A percentile compares a stretch with the other conserved stretches of the same genome.
Conservation (phyloP, 192 early-diverging fungal genomes). For the Chytriomyces confervae region DNA sequence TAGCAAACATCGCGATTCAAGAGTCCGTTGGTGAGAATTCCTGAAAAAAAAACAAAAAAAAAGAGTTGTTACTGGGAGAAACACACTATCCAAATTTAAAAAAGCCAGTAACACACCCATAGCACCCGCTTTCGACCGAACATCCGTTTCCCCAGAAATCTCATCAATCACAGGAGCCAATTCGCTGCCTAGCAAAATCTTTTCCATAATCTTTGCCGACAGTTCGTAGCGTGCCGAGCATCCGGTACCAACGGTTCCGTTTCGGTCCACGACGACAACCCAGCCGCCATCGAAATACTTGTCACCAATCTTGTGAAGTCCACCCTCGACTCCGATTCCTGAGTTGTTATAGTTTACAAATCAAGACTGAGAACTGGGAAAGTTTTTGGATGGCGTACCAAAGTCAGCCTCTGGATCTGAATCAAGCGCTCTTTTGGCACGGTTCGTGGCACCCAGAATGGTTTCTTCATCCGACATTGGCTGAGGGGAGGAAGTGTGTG, state of each 20-base stretch:
- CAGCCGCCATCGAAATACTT: slow-evolving; percentile 42
- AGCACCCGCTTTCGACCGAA: slow-evolving; percentile 34
- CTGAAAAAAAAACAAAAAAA: not conserved
- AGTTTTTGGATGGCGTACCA: slow-evolving; percentile 6
- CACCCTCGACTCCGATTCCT: slow-evolving; percentile 45
- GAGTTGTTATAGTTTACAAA: not conserved
- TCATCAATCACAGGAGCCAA: slow-evolving; percentile 43
- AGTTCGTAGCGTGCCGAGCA: slow-evolving; percentile 42
- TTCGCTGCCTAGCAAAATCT: slow-evolving; percentile 34
- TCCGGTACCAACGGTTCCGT: slow-evolving; percentile 36
- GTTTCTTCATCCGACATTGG: slow-evolving; percentile 45
- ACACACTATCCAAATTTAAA: not conserved
- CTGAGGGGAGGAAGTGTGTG: not conserved
- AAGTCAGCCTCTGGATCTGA: slow-evolving; percentile 24
- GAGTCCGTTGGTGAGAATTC: slow-evolving; percentile 39
- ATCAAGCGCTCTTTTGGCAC: slow-evolving; percentile 32
- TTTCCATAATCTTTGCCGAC: slow-evolving; percentile 40
- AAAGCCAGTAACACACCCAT: slow-evolving; percentile 31
- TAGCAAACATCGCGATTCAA: slow-evolving; percentile 40
- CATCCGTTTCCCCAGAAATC: slow-evolving; percentile 33
- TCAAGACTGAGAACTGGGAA: not conserved
- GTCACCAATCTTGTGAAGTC: slow-evolving; percentile 36
- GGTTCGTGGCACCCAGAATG: slow-evolving; percentile 37
- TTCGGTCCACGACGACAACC: slow-evolving; percentile 38
- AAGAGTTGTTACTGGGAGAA: not conserved